phyloP scores from a whole-genome alignment of 257 asterid species.

The Ocimum tenuiflorum region DNA sequence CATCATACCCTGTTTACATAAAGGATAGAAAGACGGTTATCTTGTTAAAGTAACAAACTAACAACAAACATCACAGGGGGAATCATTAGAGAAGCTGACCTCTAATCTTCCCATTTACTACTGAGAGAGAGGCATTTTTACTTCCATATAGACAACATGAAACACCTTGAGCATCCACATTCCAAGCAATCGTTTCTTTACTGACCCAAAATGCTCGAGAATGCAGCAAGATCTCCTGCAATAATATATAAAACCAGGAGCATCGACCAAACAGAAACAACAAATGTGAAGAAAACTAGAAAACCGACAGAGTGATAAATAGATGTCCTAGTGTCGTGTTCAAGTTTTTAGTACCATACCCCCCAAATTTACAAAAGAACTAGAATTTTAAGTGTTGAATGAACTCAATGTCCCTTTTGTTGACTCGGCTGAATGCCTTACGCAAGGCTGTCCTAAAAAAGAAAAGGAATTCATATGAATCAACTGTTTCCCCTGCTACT shows the following conservation, averaged over 20 bases:
- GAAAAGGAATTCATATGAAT: neutral
- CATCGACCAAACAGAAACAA: neutral
- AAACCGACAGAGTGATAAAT: neutral
- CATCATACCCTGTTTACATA: conserved; percentile 56
- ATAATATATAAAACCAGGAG: neutral
- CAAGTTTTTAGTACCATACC: neutral
- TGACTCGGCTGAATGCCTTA: neutral
- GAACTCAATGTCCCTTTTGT: neutral
- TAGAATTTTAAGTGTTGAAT: neutral
- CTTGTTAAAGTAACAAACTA: neutral
- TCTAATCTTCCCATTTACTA: conserved; percentile 45
- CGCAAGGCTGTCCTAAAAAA: neutral
- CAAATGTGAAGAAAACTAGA: neutral
- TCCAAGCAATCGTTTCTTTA: conserved; percentile 67
- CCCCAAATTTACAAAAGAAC: neutral
- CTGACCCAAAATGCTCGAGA: conserved; percentile 86
- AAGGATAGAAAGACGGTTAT: conserved; percentile 10
- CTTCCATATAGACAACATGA: conserved; percentile 68
- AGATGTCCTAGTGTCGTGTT: neutral
- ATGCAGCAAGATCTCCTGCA: conserved; percentile 55
- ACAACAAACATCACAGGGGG: neutral
- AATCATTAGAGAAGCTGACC: conserved; percentile 33
- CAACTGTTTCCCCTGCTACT: neutral
- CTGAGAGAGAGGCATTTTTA: conserved; percentile 50
- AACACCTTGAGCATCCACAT: conserved; percentile 55